Evolutionary conservation across 371 early-diverging fungal species (phyloP), one percentile per base, ranked within the genome.

Genomic region (Dinochytrium kinnereticum): DNA sequence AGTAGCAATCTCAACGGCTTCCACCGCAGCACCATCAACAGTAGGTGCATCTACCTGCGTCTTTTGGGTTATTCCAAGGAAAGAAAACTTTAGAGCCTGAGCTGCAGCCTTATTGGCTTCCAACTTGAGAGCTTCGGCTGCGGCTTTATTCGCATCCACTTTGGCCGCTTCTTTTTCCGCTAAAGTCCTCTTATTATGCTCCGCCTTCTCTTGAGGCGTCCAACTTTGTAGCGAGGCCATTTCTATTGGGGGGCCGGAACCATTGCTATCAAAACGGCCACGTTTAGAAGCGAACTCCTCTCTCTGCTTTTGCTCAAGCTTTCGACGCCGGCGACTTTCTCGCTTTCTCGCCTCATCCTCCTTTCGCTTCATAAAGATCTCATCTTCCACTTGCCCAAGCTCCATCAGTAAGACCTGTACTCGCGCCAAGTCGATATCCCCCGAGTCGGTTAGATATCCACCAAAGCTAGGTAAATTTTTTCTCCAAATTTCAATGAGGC

Each of bases 401-500:
- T 94, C 94, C 24, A 87, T 85, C 71, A 97, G 87, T 33, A 97
- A 79, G 21, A 88, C 77, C 80, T 95, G 92, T 0, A 91, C 92
- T 0, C 92, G 85, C 50, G 88, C 85, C 72, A 97, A 75, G 71
- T 97, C 89, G 17, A 96, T 79, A 21, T 90, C 88, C 7, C 99
- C 98, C 71, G 89, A 87, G 53, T 92, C 81, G 1, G 96, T 97
- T 69, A 98, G 86, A 81, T 92, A 98, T 0, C 93, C 94, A 51
- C 94, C 95, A 86, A 90, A 90, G 28, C 79, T 73, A 1, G 89
- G 87, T 74, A 95, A 78, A 36, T 83, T 78, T 31, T 87, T 82
- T 77, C 96, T 95, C 95, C 97, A 99, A 24, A 97, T 85, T 33
- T 87, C 85, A 68, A 96, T 90, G 31, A 98, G 84, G 30, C 89